Conservation (phyloP, 495 filamentous ascomycete genomes). For the Xanthoparmelia taractica region DNA sequence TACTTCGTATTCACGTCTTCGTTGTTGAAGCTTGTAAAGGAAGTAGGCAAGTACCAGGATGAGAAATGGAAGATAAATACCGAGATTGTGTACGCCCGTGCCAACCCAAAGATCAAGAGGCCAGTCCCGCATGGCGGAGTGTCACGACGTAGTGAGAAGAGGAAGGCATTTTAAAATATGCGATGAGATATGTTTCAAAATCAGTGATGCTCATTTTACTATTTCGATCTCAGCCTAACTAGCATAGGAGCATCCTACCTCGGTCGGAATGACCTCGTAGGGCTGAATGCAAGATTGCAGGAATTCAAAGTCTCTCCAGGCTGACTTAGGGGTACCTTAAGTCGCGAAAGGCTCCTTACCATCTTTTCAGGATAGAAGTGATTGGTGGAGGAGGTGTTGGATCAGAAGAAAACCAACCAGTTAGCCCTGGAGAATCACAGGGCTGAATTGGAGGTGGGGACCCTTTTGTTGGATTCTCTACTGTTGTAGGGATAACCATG, state of each 20-base stretch:
- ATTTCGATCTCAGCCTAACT: background rate
- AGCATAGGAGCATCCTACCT: background rate
- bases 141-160: background rate
- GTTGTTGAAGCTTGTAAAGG: background rate
- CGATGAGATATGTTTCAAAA: background rate
- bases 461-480: too few relatives aligned
- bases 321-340: too few relatives aligned
- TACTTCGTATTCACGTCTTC: constrained; percentile 1
- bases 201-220: background rate
- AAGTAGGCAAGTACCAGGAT: background rate
- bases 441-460: too few relatives aligned
- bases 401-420: too few relatives aligned
- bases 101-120: background rate
- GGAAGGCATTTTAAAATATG: background rate
- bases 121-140: background rate
- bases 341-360: too few relatives aligned
- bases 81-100: background rate
- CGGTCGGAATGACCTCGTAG: too few relatives aligned
- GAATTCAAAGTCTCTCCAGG: too few relatives aligned
- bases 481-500: too few relatives aligned
- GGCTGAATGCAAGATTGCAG: too few relatives aligned
- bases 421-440: too few relatives aligned
- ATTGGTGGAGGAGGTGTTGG: too few relatives aligned
- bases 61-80: background rate
- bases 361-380: too few relatives aligned